Evolutionary conservation across 495 filamentous ascomycete species (phyloP), one percentile per base, ranked within the genome.

Genomic region (Hypoxylon crocopeplum): DNA sequence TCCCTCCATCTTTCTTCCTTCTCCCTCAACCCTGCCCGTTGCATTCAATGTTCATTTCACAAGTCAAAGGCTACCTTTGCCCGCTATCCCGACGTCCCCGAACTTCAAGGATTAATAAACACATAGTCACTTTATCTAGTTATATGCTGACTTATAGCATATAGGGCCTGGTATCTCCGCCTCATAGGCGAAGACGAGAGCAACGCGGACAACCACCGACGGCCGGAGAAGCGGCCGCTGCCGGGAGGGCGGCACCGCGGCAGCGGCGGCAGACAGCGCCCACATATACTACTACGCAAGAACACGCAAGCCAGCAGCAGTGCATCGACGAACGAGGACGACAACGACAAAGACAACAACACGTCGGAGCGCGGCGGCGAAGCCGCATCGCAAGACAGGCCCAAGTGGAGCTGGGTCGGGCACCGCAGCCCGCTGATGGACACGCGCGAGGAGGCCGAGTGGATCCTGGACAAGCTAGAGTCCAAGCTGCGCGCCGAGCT

Each of bases 381-480:
- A n/a, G n/a, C n/a, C n/a, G n/a, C n/a, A n/a, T n/a, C n/a, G n/a
- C n/a, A n/a, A n/a, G n/a, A n/a, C 32, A 37, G 50, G 13, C 60
- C 50, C 1, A 67, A 74, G 41, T 93, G 91, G 90, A 89, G 86
- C 36, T 96, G 92, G 92, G 75, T 95, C 6, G 86, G 87, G 5
- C 78, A 83, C 42, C 75, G 81, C 13, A 89, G 84, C 58, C 91
- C 91, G 7, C 71, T 95, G 38, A 85, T 95, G 79, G 86, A 88
- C 3, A 79, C 79, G 6, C 84, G 86, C 60, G 82, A 77, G 46
- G 92, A 96, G 69, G 78, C 90, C 7, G 85, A 92, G 69, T 96
- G 92, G 92, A 82, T 96, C 21, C 67, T 96, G 19, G 84, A 87
- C 59, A 79, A 80, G 59, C 69, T 92, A 48, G 80, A 79, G 33